Evolutionary conservation across 2,329 filamentous ascomycete species (phyloP).

Genomic region (Exophiala lecanii-corni): DNA sequence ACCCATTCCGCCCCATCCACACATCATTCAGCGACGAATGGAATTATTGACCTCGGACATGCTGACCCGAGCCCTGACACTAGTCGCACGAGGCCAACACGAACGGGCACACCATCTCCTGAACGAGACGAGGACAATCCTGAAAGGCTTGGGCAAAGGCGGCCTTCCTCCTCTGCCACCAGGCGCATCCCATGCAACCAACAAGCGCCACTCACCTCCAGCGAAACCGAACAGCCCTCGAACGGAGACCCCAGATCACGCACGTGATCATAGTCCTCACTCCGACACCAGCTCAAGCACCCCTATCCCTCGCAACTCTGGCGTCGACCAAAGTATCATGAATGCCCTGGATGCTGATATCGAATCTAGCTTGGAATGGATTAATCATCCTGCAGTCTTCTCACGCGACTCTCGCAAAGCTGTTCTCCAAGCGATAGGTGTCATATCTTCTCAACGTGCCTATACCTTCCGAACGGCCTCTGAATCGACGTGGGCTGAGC

Average conservation of each 20-base stretch:
- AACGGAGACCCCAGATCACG: constrained; percentile 36
- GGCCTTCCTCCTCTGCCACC: constrained; percentile 84
- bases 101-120: constrained; percentile 90
- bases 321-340: constrained; percentile 81
- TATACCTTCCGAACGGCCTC: constrained; percentile 90
- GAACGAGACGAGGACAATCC: constrained; percentile 86
- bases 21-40: constrained; percentile 94
- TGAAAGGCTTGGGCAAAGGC: constrained; percentile 93
- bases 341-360: constrained; percentile 85
- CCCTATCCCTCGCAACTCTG: constrained; percentile 36
- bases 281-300: constrained; percentile 45
- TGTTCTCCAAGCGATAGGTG: constrained; percentile 90
- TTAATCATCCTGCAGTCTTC: constrained; percentile 93
- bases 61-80: constrained; percentile 84
- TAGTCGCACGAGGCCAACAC: constrained; percentile 87
- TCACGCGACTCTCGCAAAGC: constrained; percentile 90
- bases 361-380: constrained; percentile 90
- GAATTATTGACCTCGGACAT: constrained; percentile 96
- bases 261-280: constrained; percentile 34
- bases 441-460: constrained; percentile 89
- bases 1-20: constrained; percentile 90
- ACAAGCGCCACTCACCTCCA: constrained; percentile 35
- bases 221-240: constrained; percentile 34
- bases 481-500: constrained; percentile 81
- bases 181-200: constrained; percentile 42